phyloP scores from a whole-genome alignment of 169 alveolate species.

The Plasmodium vivax region DNA sequence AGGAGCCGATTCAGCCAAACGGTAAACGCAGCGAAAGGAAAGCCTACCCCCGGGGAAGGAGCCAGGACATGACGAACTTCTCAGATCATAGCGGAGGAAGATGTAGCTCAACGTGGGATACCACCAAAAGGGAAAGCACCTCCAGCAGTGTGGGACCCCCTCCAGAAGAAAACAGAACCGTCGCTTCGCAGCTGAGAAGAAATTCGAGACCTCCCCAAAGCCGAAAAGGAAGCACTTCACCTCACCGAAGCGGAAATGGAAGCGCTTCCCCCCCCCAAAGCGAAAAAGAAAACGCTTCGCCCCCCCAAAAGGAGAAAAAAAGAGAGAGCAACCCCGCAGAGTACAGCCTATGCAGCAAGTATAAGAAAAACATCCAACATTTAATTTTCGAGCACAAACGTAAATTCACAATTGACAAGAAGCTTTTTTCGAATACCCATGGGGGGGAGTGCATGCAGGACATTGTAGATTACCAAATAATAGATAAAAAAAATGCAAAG shows the following conservation, averaged over 20 bases:
- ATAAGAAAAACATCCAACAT: slow-evolving; percentile 28
- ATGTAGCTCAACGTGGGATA: background rate
- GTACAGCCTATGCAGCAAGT: background rate
- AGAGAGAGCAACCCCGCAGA: background rate
- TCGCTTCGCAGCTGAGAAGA: background rate
- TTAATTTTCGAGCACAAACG: slow-evolving; percentile 52
- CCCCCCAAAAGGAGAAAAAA: too few species aligned
- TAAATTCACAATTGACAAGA: slow-evolving; percentile 14
- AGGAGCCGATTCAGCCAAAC: background rate
- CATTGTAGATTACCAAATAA: slow-evolving; percentile 50
- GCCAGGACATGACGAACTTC: background rate
- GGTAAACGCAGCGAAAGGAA: background rate
- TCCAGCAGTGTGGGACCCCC: background rate
- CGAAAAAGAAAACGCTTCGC: background rate
- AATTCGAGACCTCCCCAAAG: background rate
- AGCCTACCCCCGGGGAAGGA: background rate
- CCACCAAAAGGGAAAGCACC: background rate
- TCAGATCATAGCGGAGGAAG: background rate
- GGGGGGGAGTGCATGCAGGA: slow-evolving; percentile 20
- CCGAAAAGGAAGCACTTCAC: background rate
- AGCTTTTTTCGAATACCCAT: background rate
- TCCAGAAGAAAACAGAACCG: background rate
- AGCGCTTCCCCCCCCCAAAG: background rate
- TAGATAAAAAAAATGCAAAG: slow-evolving; percentile 27
- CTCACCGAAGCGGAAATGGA: background rate